These are phyloP conservation scores for Talaromyces amestolkiae DNA, from an alignment of 2,329 filamentous ascomycete genomes.

Conservation along the genomic window DNA sequence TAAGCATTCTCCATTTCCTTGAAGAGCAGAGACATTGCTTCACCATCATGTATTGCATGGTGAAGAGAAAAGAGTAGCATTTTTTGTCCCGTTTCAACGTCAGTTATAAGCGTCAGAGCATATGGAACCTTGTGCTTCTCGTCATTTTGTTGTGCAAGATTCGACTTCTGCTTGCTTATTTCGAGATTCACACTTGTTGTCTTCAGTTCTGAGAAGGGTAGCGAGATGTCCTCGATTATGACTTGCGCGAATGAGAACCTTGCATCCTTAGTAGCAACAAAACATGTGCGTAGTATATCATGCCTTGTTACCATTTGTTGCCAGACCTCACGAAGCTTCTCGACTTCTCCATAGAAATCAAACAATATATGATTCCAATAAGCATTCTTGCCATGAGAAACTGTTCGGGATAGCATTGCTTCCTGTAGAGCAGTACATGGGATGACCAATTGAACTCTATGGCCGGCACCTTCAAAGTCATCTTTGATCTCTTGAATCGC, in stretches of 20 bases:
- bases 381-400: conserved; percentile 45
- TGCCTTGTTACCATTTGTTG: conserved; percentile 62
- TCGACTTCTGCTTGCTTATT: conserved; percentile 45
- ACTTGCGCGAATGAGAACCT: conserved; percentile 69
- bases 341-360: conserved; percentile 52
- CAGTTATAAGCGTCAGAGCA: conserved; percentile 27
- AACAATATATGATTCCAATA: conserved; percentile 75
- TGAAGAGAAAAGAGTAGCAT: conserved; percentile 58
- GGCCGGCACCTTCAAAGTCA: conserved; percentile 33
- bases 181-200: conserved; percentile 41
- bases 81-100: conserved; percentile 10
- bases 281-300: conserved; percentile 74
- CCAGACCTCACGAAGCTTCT: conserved; percentile 62
- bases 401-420: conserved; percentile 70
- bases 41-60: conserved; percentile 84
- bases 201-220: conserved; percentile 49
- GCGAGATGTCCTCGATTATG: conserved; percentile 53
- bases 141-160: conserved; percentile 23
- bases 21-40: conserved; percentile 68
- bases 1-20: conserved; percentile 66
- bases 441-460: conserved; percentile 55
- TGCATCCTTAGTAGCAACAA: conserved; percentile 62
- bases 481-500: conserved; percentile 33
- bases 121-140: conserved; percentile 32
- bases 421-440: conserved; percentile 87